Evolutionary conservation across 2,329 filamentous ascomycete genomes (phyloP).

Genomic region (Fusarium nurragi): DNA sequence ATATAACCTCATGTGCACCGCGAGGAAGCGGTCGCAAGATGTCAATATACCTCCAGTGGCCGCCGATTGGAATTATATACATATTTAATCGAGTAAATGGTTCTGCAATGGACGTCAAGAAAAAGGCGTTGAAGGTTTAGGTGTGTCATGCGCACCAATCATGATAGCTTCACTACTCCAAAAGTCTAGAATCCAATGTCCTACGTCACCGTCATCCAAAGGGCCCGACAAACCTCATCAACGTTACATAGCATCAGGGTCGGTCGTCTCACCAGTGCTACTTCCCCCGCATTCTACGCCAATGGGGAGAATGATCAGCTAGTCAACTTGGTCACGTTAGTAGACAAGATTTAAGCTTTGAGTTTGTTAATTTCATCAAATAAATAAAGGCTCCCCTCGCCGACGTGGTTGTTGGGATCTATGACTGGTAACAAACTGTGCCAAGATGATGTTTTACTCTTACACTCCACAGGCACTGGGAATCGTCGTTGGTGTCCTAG

Average conservation of each 20-base stretch:
- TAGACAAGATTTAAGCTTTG: neutral
- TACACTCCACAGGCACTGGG: neutral
- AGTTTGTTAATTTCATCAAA: neutral
- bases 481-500: neutral
- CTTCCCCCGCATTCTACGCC: constrained; percentile 7
- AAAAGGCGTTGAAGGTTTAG: neutral
- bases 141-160: constrained; percentile 13
- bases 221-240: constrained; percentile 6
- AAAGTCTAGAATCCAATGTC: neutral
- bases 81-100: neutral
- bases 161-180: neutral
- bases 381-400: neutral
- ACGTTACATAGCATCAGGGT: constrained; percentile 21
- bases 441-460: neutral
- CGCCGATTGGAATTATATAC: accelerated
- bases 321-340: neutral
- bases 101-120: neutral
- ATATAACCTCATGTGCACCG: too few species aligned
- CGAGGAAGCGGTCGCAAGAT: neutral
- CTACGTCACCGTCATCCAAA: constrained; percentile 25
- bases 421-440: too few species aligned
- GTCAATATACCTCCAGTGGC: neutral
- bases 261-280: neutral
- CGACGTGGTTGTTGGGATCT: accelerated
- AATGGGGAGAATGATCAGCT: constrained; percentile 4